These are phyloP conservation scores for Colletotrichum sidae DNA, from an alignment of 2,329 filamentous ascomycete species.

Conservation along the genomic window DNA sequence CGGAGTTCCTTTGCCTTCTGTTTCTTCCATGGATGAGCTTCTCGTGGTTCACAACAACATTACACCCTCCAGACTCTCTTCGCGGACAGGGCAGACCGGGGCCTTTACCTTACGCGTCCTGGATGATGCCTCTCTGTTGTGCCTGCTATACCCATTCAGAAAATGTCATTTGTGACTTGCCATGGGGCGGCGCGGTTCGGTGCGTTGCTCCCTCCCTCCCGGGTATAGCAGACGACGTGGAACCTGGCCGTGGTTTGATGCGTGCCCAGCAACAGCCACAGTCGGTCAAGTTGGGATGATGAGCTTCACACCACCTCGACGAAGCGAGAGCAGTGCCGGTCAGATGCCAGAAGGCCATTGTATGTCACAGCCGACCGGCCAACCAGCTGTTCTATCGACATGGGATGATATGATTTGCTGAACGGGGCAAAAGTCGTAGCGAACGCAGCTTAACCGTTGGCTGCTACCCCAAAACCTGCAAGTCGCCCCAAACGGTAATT, in stretches of 20 bases:
- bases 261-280: conserved; percentile 18
- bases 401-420: conserved; percentile 16
- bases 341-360: conserved; percentile 21
- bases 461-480: conserved; percentile 27
- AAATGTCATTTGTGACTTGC: not conserved
- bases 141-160: not conserved
- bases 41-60: too few species aligned
- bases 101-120: too few species aligned
- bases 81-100: too few species aligned
- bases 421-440: not conserved
- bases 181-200: not conserved
- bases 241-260: conserved; percentile 22
- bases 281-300: conserved; percentile 30
- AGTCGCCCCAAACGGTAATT: conserved; percentile 11
- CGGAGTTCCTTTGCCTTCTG: too few species aligned
- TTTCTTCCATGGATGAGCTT: too few species aligned
- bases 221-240: conserved; percentile 6
- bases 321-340: conserved; percentile 31
- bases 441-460: conserved; percentile 19
- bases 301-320: conserved; percentile 28
- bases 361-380: conserved; percentile 5
- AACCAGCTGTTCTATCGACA: conserved; percentile 17
- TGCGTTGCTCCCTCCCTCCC: conserved; percentile 17
- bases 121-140: not conserved
- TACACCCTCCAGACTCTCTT: too few species aligned